Base-by-base conservation (phyloP, 257 asterid genomes). In the Solanum corneliomulleri region DNA sequence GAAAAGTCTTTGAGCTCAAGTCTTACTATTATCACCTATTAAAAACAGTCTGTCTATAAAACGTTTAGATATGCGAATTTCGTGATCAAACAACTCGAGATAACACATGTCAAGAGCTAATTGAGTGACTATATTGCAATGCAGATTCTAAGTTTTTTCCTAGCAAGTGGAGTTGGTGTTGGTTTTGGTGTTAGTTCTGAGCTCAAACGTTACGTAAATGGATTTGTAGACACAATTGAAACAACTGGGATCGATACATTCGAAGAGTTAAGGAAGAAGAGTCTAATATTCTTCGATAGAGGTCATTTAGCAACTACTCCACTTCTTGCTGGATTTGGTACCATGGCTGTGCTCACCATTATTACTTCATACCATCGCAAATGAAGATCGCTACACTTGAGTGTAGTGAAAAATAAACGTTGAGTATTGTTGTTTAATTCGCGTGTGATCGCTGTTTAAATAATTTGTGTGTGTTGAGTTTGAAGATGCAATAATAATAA, bases 111-210 rank as follows among this genome's bases (percentile, higher is more conserved):
- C 66, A 56, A 56, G 66, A 20, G 11, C 66, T 58, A 62, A n/a
- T 62, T 5, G 31, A 62, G 70, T 62, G 31, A 62, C n/a, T 62
- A 4, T 11, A 62, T 62, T 62, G 31, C 16, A 64, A 66, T 23
- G 42, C 89, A 94, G 96, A 18, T 89, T 29, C 68, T 91, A 2
- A 94, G 93, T 45, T 86, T 89, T 87, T 31, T 91, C 4, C 84
- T 94, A 87, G 97, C 95, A 45, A 93, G 86, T 23, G 98, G 97
- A 86, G 94, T 92, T 35, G 96, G 98, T 8, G 95, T 91, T 4
- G 98, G 98, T 16, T 91, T 92, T 80, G 95, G 95, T 72, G 87
- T 92, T 1, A 87, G 91, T 4, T 82, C 81, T 31, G 96, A 93
- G 75, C 2, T 90, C 0, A 90, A 91, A 87, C 87, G 92, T 72